A percentile compares a stretch with the other conserved stretches of the same genome.
Evolutionary conservation across 345 rosid genomes (phyloP).

Genomic region (Combretum micranthum): DNA sequence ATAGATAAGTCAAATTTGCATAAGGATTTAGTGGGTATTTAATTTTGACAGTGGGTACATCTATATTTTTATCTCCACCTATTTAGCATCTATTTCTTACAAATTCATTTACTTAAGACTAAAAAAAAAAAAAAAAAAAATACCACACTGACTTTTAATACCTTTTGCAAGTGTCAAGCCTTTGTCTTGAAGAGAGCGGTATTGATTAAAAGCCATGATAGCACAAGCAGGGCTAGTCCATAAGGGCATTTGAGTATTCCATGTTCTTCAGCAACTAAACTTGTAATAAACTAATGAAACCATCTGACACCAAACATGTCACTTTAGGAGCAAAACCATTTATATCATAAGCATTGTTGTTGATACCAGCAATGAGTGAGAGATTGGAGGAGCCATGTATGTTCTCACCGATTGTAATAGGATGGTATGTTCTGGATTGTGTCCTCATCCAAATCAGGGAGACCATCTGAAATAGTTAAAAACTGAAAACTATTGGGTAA

Average conservation of each 20-base stretch:
- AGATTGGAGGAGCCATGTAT: constrained; percentile 4
- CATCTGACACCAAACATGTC: constrained; percentile 14
- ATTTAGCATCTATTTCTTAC: no score
- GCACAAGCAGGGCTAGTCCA: constrained; percentile 10
- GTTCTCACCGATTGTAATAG: neutral
- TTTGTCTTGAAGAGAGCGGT: constrained; percentile 4
- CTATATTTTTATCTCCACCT: no score
- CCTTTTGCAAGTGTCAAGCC: constrained; percentile 17
- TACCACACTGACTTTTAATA: no score
- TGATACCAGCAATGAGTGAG: constrained; percentile 2
- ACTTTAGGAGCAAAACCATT: neutral
- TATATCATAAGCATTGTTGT: neutral
- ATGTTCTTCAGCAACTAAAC: constrained; percentile 3
- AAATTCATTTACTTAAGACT: no score
- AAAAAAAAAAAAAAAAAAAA: no score
- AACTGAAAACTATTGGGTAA: constrained; percentile 8
- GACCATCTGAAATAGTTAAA: constrained; percentile 11
- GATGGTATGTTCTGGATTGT: constrained; percentile 7
- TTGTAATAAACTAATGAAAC: constrained; percentile 7
- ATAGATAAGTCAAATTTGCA: no score
- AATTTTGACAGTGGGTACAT: no score
- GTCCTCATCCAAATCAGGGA: constrained; percentile 1
- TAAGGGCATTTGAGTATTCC: constrained; percentile 3
- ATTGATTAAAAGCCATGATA: constrained; percentile 4
- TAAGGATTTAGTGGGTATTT: no score